phyloP scores from a whole-genome alignment of 106 monocot genomes.

The Chionographis japonica region DNA sequence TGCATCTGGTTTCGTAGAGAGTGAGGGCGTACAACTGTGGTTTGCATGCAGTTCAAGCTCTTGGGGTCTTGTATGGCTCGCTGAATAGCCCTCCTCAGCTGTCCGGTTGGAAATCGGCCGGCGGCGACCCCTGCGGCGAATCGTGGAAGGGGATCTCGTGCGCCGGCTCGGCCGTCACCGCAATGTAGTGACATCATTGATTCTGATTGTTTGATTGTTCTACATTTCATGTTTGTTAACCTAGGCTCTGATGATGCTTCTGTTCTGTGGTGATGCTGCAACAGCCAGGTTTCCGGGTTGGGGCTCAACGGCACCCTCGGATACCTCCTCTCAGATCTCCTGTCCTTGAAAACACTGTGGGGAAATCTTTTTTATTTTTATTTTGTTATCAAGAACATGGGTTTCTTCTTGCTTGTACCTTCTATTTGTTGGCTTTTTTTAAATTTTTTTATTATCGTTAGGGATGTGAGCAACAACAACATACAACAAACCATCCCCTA shows the following conservation, averaged over 20 bases:
- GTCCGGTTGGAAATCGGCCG: slow-evolving; percentile 49
- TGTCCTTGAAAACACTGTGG: slow-evolving; percentile 74
- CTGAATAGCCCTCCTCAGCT: slow-evolving; percentile 53
- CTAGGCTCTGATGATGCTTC: too few relatives aligned
- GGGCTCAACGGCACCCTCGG: slow-evolving; percentile 75
- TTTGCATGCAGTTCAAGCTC: slow-evolving; percentile 35
- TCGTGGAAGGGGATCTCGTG: slow-evolving; percentile 69
- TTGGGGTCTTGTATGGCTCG: slow-evolving; percentile 39
- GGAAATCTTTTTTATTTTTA: slow-evolving; percentile 7
- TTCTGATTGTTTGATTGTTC: too few relatives aligned
- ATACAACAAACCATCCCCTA: slow-evolving; percentile 72
- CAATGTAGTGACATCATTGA: slow-evolving; percentile 26
- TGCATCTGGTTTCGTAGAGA: not conserved
- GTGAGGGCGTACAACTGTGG: not conserved
- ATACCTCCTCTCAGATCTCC: slow-evolving; percentile 60
- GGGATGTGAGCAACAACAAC: slow-evolving; percentile 85
- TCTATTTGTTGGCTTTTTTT: not conserved
- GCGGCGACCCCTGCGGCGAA: slow-evolving; percentile 59
- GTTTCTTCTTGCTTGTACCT: slow-evolving; percentile 1
- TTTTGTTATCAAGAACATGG: not conserved
- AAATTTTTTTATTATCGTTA: slow-evolving; percentile 15
- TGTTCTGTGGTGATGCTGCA: too few relatives aligned
- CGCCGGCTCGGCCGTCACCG: slow-evolving; percentile 36
- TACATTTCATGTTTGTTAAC: too few relatives aligned
- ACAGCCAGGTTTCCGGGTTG: slow-evolving; percentile 68